Evolutionary conservation across 2,329 filamentous ascomycete species (phyloP).

Genomic region (Podosphaera fusca): DNA sequence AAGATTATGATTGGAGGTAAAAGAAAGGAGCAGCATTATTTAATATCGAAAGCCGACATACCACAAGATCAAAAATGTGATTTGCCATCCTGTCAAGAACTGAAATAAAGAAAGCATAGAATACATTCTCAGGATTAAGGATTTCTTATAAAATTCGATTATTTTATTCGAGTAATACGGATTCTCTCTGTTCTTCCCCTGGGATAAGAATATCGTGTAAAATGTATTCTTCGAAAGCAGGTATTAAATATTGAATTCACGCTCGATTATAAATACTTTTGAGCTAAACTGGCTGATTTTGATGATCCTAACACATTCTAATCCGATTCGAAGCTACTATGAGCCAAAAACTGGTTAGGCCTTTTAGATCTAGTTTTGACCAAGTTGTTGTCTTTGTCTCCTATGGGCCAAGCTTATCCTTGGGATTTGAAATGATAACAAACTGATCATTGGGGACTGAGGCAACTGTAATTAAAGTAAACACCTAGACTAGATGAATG

Average conservation of each 20-base stretch:
- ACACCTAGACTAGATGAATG: not conserved
- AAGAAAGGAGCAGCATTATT: not conserved
- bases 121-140: not conserved
- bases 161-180: not conserved
- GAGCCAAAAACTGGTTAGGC: not conserved
- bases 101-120: not conserved
- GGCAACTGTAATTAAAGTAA: not conserved
- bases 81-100: not conserved
- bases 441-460: not conserved
- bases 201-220: not conserved
- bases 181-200: not conserved
- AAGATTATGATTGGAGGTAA: not conserved
- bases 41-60: not conserved
- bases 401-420: not conserved
- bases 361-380: not conserved
- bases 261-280: not conserved
- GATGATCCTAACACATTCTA: not conserved
- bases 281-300: not conserved
- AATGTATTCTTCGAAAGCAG: not conserved
- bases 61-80: constrained; percentile 1
- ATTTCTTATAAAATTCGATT: not conserved
- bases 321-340: not conserved
- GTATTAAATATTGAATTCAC: not conserved
- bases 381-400: not conserved
- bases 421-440: not conserved